Evolutionary conservation across 1,284 basidiomycete genomes (phyloP), one percentile per base, ranked within the genome.

Genomic region (Pseudozyma tsukubaensis): DNA sequence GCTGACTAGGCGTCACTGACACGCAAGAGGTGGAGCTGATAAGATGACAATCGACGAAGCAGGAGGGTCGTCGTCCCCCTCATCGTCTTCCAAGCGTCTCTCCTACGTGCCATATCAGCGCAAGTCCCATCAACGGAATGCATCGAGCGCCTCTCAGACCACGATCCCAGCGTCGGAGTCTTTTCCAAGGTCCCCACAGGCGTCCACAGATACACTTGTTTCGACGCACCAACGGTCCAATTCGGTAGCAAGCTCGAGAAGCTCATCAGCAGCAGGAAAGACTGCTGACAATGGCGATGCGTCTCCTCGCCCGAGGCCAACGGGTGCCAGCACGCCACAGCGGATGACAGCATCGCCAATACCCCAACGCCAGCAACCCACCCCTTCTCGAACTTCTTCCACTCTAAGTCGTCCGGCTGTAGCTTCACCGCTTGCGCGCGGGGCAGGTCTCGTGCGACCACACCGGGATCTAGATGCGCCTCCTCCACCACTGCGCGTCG

Each of bases 71-170:
- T 45, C 71, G 16, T 12, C 42, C 19, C 13, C 59, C 4, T 29
- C 55, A 2, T 53, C 64, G 9, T 69, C 71, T 19, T 64, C 66
- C 2, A 73, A 64, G 48, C 71, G 65, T 40, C 72, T 74, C 10
- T 66, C 66, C 0, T 74, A 74, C 36, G 67, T 74, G 2, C 72
- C 72, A 0, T 74, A 74, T 35, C 72, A 74, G 52, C 61, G 72
- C 39, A 74, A 69, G 47, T 36, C 47, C 13, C 69, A 72, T 36
- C 59, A 58, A 10, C 35, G 63, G 14, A 72, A 59, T 34, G 56
- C 32, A 16, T 72, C 69, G 12, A 56, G 47, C 51, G 50, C 49
- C 29, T 72, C 69, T n/a, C 63, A 65, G 37, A 32, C 35, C 3
- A 19, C 59, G 14, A 19, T 21, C 6, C 32, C 45, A 4, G 7